Base-by-base conservation (phyloP, 805 yeast genomes). In the Blastobotrys parvus region DNA sequence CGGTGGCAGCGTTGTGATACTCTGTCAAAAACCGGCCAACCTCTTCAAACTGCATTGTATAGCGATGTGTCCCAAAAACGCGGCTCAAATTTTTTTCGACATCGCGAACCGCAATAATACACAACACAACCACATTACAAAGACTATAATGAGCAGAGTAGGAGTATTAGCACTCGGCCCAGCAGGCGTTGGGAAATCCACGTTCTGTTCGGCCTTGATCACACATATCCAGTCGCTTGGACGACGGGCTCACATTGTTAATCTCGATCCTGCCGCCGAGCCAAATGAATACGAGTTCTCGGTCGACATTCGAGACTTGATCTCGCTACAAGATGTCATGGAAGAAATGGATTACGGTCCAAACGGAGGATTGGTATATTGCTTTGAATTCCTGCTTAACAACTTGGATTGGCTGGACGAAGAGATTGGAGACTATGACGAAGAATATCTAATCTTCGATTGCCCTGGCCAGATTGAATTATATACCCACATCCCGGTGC, bases 391-490 rank as follows among this genome's bases (percentile, higher is more conserved):
- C 58, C 68, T 92, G 27, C 62, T 92, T 57, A 78, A 89, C 35
- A 92, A 92, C 57, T 60, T 92, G 47, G 99, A 92, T 65, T 92
- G 99, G 99, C 66, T 92, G 25, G 98, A 90, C 54, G 97, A 90
- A 54, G 95, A 90, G 58, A 82, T 92, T 45, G 98, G 98, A 15
- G 97, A 92, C 49, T 92, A 71, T 59, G 89, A 84, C 54, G 97
- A 92, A 58, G 98, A 92, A 56, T 90, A 86, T 56, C 69, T 90
- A 52, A 87, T 90, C 22, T 88, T 90, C 61, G 97, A 90, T 60
- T 89, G 97, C 63, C 97, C 97, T 0, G 97, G 97, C 0, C 97
- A 90, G 60, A 89, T 90, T 48, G 98, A 90, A 62, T 70, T 90
- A 18, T 90, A 90, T 58, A 87, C 94, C 4, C 99, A 92, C 63